Evolutionary conservation across 1,284 basidiomycete genomes (phyloP).

Genomic region (Irpex sp.): DNA sequence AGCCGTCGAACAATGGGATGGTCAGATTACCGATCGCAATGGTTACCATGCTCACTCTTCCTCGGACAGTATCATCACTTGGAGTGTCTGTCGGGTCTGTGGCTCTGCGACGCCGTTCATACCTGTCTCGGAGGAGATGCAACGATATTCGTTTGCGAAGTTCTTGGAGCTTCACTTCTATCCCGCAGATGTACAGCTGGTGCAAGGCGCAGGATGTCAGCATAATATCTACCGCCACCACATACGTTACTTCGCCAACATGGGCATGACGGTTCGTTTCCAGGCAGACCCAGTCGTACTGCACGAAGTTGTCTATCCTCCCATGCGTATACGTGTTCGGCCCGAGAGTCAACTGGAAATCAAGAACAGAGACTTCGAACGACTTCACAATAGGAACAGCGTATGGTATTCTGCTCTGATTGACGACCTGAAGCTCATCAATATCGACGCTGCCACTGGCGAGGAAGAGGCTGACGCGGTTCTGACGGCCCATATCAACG

Average conservation of each 20-base stretch:
- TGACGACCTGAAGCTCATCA: conserved; percentile 71
- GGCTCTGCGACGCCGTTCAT: conserved; percentile 83
- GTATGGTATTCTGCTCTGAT: conserved; percentile 69
- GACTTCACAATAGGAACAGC: conserved; percentile 70
- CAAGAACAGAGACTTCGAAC: conserved; percentile 87
- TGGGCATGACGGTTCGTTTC: conserved; percentile 86
- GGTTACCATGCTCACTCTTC: conserved; percentile 47
- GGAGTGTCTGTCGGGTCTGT: conserved; percentile 88
- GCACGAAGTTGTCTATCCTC: conserved; percentile 90
- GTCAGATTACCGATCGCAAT: conserved; percentile 59
- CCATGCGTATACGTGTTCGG: conserved; percentile 78
- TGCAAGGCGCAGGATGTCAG: conserved; percentile 82
- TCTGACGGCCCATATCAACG: conserved; percentile 58
- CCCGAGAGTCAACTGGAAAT: conserved; percentile 85
- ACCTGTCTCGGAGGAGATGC: conserved; percentile 89
- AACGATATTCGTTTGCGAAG: conserved; percentile 91
- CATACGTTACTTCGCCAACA: conserved; percentile 86
- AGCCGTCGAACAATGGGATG: conserved; percentile 85
- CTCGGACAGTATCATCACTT: conserved; percentile 83
- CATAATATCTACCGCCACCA: conserved; percentile 96
- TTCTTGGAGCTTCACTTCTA: conserved; percentile 93
- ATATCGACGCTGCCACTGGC: conserved; percentile 72
- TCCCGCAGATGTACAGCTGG: conserved; percentile 77
- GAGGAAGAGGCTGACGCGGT: conserved; percentile 66
- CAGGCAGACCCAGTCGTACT: conserved; percentile 82